Evolutionary conservation across 2,329 filamentous ascomycete genomes (phyloP).

Genomic region (Diaporthe amygdali): DNA sequence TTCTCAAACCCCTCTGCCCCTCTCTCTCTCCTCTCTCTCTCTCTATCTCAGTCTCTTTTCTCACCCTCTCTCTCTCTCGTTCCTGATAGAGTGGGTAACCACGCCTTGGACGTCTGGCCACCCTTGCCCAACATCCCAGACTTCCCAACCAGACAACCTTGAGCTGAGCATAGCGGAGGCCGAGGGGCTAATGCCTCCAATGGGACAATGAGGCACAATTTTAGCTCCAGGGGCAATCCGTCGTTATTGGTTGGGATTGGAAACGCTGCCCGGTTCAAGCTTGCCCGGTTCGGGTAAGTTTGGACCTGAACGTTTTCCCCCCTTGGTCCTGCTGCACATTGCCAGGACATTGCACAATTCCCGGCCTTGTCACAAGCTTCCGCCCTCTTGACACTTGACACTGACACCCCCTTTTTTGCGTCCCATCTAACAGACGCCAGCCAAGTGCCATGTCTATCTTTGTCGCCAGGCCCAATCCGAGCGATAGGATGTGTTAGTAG

Average conservation of each 20-base stretch:
- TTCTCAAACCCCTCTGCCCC: too few species aligned
- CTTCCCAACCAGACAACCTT: background rate
- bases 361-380: background rate
- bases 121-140: background rate
- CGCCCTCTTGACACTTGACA: background rate
- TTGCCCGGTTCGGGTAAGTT: slow-evolving; percentile 11
- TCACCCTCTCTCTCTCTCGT: background rate
- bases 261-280: slow-evolving; percentile 2
- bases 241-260: background rate
- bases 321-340: background rate
- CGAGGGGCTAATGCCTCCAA: background rate
- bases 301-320: slow-evolving; percentile 4
- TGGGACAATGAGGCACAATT: background rate
- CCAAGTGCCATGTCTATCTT: background rate
- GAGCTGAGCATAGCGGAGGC: background rate
- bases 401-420: background rate
- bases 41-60: background rate
- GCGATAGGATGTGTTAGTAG: background rate
- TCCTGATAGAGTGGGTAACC: slow-evolving; percentile 11
- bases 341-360: slow-evolving; percentile 15
- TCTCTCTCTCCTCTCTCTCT: background rate
- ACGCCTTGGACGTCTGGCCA: background rate
- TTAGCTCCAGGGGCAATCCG: slow-evolving; percentile 6
- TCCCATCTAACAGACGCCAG: background rate
- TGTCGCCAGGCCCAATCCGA: background rate